Evolutionary conservation across 23 red algal species (phyloP).

Genomic region (Gracilaria gracilis): DNA sequence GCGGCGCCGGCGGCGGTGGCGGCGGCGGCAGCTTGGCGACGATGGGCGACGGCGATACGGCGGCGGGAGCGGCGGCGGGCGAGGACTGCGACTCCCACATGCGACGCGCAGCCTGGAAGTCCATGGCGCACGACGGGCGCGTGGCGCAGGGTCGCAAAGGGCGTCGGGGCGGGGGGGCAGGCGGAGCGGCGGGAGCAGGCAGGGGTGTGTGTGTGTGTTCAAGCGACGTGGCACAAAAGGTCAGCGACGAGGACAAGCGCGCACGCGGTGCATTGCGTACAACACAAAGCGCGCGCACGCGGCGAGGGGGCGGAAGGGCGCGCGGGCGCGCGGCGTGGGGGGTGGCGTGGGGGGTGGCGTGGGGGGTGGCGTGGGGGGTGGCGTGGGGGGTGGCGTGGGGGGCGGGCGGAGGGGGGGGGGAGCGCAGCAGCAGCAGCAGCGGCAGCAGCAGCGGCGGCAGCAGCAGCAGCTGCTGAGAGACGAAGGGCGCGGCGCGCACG

Average conservation of each 20-base stretch:
- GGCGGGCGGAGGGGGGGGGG: not conserved
- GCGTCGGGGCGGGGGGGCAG: not conserved
- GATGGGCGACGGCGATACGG: not conserved
- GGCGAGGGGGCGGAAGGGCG: not conserved
- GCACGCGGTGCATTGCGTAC: too few species aligned
- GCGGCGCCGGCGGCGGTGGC: not conserved
- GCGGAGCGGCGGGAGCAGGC: not conserved
- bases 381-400: not conserved
- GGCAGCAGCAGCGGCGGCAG: not conserved
- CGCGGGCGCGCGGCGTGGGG: not conserved
- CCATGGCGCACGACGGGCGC: too few species aligned
- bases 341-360: not conserved
- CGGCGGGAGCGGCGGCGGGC: conserved; percentile 4
- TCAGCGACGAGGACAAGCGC: too few species aligned
- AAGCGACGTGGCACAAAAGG: too few species aligned
- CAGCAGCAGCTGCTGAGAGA: not conserved
- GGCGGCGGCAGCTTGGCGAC: not conserved
- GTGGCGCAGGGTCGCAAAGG: too few species aligned
- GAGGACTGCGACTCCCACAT: conserved; percentile 31
- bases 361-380: conserved; percentile 7
- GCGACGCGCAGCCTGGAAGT: conserved; percentile 44
- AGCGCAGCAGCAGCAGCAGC: not conserved
- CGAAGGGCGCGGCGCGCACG: not conserved
- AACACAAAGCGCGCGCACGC: too few species aligned
- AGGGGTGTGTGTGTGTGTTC: too few species aligned